phyloP scores from a whole-genome alignment of 176 grass and related monocot species.

The Miscanthus lutarioriparius region DNA sequence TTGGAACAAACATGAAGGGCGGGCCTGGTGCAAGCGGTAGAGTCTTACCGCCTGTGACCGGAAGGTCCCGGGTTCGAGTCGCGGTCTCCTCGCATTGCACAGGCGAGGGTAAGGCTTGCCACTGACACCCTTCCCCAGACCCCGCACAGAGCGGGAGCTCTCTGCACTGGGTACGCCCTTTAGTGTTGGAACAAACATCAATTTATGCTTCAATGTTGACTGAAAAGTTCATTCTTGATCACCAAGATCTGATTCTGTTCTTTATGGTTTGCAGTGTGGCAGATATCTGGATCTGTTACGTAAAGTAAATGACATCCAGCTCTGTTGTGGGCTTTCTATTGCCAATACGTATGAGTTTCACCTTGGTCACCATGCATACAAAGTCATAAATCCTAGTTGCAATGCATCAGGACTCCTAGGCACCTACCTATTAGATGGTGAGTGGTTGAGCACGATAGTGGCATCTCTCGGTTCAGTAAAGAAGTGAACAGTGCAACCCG shows the following conservation, averaged over 20 bases:
- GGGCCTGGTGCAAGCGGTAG: too few species aligned
- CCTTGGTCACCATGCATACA: not conserved
- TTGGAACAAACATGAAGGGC: too few species aligned
- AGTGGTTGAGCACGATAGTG: not conserved
- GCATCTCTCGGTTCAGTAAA: not conserved
- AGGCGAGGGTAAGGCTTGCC: too few species aligned
- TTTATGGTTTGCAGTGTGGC: not conserved
- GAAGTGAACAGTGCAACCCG: not conserved
- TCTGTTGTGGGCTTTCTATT: not conserved
- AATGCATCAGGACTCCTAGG: not conserved
- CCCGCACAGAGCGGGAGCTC: too few species aligned
- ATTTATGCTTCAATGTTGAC: not conserved
- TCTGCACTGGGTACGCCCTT: too few species aligned
- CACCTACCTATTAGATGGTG: not conserved
- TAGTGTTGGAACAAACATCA: not conserved
- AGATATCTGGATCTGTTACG: not conserved
- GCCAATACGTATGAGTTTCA: not conserved
- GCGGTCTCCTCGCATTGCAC: too few species aligned
- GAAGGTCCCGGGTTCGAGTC: too few species aligned
- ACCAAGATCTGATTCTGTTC: not conserved
- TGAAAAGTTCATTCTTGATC: not conserved
- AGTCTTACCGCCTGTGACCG: too few species aligned
- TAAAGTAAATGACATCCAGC: not conserved
- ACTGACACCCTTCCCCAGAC: too few species aligned
- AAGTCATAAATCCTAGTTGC: not conserved